Percentiles rank a stretch among this genome's conserved stretches.
phyloP scores from a whole-genome alignment of 768 basidiomycete genomes.

The Megacollybia marginata region DNA sequence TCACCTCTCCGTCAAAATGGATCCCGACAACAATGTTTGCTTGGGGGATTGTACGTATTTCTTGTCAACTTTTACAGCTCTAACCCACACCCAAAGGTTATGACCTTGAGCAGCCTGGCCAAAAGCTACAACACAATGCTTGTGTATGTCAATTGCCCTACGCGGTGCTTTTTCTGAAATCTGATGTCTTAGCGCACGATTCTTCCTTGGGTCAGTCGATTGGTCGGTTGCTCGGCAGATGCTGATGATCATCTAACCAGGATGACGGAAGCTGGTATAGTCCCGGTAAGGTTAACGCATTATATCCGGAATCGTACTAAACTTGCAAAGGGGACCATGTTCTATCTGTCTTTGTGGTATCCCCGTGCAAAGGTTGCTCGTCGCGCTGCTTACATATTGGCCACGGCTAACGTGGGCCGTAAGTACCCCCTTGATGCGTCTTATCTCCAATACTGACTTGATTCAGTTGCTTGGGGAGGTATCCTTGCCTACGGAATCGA shows the following conservation, averaged over 20 bases:
- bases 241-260: background rate
- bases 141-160: background rate
- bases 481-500: conserved; percentile 27
- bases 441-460: background rate
- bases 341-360: conserved; percentile 37
- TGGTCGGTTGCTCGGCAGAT: background rate
- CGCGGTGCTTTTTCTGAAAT: background rate
- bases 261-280: background rate
- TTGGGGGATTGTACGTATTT: background rate
- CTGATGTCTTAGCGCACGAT: background rate
- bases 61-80: no score
- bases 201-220: background rate
- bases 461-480: conserved; percentile 25
- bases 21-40: background rate
- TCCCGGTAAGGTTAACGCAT: background rate
- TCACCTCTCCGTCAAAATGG: background rate
- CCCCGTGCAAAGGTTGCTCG: conserved; percentile 35
- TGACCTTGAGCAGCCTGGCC: background rate
- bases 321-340: background rate
- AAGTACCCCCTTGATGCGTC: background rate
- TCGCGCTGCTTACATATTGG: conserved; percentile 44
- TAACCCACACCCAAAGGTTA: background rate
- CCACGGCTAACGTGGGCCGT: conserved; percentile 37
- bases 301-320: background rate
- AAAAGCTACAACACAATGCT: background rate